Percentiles rank a stretch among this genome's conserved stretches.
These are phyloP conservation scores for Phoma sp. DNA, from an alignment of 2,329 filamentous ascomycete genomes.

Conservation along the genomic window DNA sequence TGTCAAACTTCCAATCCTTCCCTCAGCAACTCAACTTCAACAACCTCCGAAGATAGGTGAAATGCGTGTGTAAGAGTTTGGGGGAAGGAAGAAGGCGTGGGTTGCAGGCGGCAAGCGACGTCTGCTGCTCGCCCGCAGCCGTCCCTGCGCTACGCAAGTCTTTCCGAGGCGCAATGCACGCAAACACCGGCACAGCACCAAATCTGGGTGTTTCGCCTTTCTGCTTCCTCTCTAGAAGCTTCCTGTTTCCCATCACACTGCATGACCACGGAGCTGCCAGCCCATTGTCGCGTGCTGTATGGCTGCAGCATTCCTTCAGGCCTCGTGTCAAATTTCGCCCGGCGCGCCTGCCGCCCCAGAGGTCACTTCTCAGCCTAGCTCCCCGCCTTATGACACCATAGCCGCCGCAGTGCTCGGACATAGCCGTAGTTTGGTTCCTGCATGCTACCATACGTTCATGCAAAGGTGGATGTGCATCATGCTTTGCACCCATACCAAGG, in stretches of 20 bases:
- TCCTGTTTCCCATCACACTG: slow-evolving; percentile 15
- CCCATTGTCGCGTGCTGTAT: slow-evolving; percentile 9
- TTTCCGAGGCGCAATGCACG: slow-evolving; percentile 32
- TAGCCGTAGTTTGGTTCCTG: slow-evolving; percentile 5
- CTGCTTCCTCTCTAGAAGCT: slow-evolving; percentile 24
- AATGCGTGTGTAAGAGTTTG: slow-evolving; percentile 27
- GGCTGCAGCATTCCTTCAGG: slow-evolving; percentile 4
- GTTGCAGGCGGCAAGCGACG: slow-evolving; percentile 32
- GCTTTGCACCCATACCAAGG: no score
- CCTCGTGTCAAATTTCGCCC: slow-evolving; percentile 14
- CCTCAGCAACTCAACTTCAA: slow-evolving; percentile 50
- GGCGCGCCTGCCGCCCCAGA: slow-evolving; percentile 14
- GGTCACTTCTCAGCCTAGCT: slow-evolving; percentile 21
- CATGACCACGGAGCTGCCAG: not conserved
- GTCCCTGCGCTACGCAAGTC: slow-evolving; percentile 35
- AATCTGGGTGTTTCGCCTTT: slow-evolving; percentile 22
- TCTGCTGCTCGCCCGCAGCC: slow-evolving; percentile 19
- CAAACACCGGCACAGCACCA: slow-evolving; percentile 19
- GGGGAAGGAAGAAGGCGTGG: slow-evolving; percentile 25
- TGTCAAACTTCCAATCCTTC: slow-evolving; percentile 47
- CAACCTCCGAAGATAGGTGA: slow-evolving; percentile 41
- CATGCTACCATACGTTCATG: no score
- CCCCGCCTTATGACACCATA: slow-evolving; percentile 32
- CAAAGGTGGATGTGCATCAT: no score
- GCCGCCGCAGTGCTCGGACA: slow-evolving; percentile 14